phyloP scores from a whole-genome alignment of 139 green algal genomes.

The Haematococcus lacustris region DNA sequence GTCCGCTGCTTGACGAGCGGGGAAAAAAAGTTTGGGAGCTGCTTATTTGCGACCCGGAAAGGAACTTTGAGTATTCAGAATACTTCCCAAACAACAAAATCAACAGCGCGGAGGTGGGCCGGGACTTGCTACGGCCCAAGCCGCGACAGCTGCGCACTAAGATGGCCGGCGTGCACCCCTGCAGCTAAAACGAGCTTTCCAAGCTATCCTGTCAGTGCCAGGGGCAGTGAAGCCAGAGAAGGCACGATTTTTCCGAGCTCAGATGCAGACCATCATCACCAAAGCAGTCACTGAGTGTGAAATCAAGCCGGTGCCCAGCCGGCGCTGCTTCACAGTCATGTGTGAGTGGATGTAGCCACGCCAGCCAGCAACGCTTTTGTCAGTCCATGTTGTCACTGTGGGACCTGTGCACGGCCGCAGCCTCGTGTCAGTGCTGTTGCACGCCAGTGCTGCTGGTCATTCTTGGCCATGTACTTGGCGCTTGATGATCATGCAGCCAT shows the following conservation, averaged over 20 bases:
- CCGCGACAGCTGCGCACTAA: not conserved
- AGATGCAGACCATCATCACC: conserved; percentile 98
- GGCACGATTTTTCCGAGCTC: conserved; percentile 86
- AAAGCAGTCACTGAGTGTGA: conserved; percentile 82
- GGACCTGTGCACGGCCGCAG: too few relatives aligned
- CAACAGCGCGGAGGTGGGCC: conserved; percentile 81
- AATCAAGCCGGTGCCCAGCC: conserved; percentile 82
- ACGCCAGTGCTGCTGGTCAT: too few relatives aligned
- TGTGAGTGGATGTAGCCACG: conserved; percentile 44
- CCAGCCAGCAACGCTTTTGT: too few relatives aligned
- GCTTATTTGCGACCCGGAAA: conserved; percentile 75
- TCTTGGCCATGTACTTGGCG: too few relatives aligned
- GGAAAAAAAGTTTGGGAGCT: conserved; percentile 96
- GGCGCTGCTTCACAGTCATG: conserved; percentile 87
- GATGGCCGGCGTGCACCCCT: not conserved
- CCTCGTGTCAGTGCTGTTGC: too few relatives aligned
- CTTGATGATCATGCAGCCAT: too few relatives aligned
- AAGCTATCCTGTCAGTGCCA: conserved; percentile 57
- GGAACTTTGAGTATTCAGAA: conserved; percentile 80
- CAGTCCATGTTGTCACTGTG: too few relatives aligned
- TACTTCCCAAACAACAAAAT: conserved; percentile 98
- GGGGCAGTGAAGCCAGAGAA: conserved; percentile 63
- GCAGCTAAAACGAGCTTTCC: conserved; percentile 72
- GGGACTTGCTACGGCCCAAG: not conserved
- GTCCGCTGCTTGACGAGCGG: conserved; percentile 89